phyloP scores from a whole-genome alignment of 805 yeast species.

The Candida arabinofermentans region DNA sequence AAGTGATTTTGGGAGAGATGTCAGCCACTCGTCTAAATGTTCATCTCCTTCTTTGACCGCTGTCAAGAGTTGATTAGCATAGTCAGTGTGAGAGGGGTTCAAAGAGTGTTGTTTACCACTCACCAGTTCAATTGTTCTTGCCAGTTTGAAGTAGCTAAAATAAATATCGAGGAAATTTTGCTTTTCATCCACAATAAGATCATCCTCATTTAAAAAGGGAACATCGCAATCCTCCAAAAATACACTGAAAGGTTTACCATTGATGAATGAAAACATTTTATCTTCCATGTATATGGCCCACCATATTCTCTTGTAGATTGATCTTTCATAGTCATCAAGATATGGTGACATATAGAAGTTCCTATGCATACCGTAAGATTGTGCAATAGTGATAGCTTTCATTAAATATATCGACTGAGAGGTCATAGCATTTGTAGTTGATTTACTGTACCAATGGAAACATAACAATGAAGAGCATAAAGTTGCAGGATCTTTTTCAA shows the following conservation, averaged over 20 bases:
- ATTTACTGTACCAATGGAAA: not conserved
- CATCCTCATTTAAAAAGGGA: not conserved
- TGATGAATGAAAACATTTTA: not conserved
- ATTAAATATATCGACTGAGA: not conserved
- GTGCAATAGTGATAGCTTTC: not conserved
- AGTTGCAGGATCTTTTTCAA: not conserved
- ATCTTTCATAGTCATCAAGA: not conserved
- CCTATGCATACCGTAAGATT: not conserved
- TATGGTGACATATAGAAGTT: not conserved
- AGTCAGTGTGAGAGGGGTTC: not conserved
- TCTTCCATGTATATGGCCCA: not conserved
- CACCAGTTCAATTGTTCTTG: not conserved
- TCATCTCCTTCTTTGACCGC: not conserved
- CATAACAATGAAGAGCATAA: not conserved
- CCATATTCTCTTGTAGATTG: not conserved
- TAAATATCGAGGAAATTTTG: not conserved
- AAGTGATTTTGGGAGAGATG: not conserved
- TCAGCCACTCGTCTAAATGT: not conserved
- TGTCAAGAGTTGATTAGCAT: not conserved
- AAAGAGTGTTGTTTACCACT: not conserved
- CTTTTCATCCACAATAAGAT: not conserved
- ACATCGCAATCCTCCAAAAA: not conserved
- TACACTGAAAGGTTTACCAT: not conserved
- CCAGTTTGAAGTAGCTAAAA: not conserved
- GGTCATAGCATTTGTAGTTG: not conserved